phyloP scores from a whole-genome alignment of 1,139 yeast species.

The Tardiomyces blankii region DNA sequence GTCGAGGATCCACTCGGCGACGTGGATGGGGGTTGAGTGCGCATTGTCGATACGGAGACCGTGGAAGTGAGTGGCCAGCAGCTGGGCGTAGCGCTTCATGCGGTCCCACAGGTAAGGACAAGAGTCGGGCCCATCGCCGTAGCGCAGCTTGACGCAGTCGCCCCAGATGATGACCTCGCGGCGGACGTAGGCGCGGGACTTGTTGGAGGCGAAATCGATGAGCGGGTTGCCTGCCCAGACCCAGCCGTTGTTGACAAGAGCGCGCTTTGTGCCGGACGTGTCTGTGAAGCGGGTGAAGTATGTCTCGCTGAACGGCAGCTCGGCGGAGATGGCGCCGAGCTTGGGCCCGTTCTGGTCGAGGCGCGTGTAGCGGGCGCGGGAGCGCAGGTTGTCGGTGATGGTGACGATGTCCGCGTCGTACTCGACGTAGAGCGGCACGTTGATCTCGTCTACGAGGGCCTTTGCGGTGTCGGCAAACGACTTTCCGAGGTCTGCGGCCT shows the following conservation, averaged over 20 bases:
- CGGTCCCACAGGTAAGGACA: conserved; percentile 85
- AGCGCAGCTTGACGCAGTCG: conserved; percentile 88
- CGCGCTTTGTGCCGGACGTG: conserved; percentile 45
- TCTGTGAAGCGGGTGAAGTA: conserved; percentile 66
- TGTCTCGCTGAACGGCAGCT: conserved; percentile 65
- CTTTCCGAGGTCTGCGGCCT: conserved; percentile 27
- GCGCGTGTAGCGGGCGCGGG: conserved; percentile 65
- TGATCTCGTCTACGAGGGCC: conserved; percentile 62
- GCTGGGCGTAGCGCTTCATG: conserved; percentile 67
- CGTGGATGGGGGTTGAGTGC: conserved; percentile 92
- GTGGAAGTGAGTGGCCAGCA: conserved; percentile 66
- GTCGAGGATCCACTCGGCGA: conserved; percentile 80
- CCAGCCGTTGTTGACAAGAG: conserved; percentile 95
- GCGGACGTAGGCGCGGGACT: conserved; percentile 71
- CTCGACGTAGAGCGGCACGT: conserved; percentile 56
- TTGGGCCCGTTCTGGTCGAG: conserved; percentile 74
- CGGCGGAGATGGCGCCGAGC: conserved; percentile 46
- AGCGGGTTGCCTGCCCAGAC: conserved; percentile 96
- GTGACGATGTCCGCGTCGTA: conserved; percentile 63
- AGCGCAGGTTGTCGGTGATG: conserved; percentile 57
- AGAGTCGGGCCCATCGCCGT: conserved; percentile 65
- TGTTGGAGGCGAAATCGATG: conserved; percentile 78
- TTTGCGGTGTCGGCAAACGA: conserved; percentile 33
- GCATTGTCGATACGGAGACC: conserved; percentile 94
- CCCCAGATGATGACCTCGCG: conserved; percentile 97